A percentile compares a stretch with the other conserved stretches of the same genome.
Conservation (phyloP, 2,329 filamentous ascomycete genomes). For the Phoma sp. region DNA sequence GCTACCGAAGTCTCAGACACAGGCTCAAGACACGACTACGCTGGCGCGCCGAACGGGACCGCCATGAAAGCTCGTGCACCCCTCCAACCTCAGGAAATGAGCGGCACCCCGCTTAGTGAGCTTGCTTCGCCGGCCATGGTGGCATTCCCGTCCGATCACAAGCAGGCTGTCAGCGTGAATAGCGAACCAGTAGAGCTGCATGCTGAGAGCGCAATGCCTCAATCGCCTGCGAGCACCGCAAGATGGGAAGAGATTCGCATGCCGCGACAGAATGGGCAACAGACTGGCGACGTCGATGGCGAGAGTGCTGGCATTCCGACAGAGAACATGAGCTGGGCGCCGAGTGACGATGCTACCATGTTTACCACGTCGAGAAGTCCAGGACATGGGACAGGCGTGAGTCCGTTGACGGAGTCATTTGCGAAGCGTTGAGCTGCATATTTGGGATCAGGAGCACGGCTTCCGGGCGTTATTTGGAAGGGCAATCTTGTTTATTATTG, state of each 20-base stretch:
- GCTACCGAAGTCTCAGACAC: constrained; percentile 30
- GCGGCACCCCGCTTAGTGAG: constrained; percentile 35
- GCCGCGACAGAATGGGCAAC: constrained; percentile 16
- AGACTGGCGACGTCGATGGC: constrained; percentile 26
- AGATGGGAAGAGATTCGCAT: constrained; percentile 35
- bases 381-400: constrained; percentile 22
- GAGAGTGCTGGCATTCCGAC: constrained; percentile 20
- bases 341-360: constrained; percentile 33
- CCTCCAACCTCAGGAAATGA: constrained; percentile 28
- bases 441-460: background rate
- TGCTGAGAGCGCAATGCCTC: constrained; percentile 16
- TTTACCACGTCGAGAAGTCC: constrained; percentile 6
- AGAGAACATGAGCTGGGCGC: constrained; percentile 30
- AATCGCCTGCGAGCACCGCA: constrained; percentile 20
- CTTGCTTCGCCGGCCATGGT: constrained; percentile 25
- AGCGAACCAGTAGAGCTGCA: constrained; percentile 35
- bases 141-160: constrained; percentile 26
- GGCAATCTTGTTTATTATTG: background rate
- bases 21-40: constrained; percentile 16
- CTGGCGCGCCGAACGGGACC: constrained; percentile 2
- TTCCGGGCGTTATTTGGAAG: background rate
- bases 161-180: constrained; percentile 30
- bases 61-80: constrained; percentile 24
- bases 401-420: constrained; percentile 28
- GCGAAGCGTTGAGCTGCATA: background rate